phyloP scores from a whole-genome alignment of 805 yeast species.

The Myxozyma geophila region DNA sequence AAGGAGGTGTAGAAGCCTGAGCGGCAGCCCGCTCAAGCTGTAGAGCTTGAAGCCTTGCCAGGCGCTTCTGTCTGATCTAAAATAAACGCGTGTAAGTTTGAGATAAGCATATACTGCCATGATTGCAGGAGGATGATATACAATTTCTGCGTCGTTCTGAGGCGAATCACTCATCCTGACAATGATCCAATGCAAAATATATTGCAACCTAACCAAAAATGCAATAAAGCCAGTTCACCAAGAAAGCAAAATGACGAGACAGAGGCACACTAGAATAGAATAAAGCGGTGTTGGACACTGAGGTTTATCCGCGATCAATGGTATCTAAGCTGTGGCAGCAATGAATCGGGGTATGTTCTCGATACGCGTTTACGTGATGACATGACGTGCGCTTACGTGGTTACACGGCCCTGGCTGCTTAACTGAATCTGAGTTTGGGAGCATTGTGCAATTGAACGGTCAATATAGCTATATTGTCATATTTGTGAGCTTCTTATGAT shows the following conservation, averaged over 20 bases:
- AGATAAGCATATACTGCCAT: too few relatives aligned
- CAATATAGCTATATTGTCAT: too few relatives aligned
- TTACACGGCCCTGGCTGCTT: too few relatives aligned
- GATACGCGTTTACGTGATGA: neutral
- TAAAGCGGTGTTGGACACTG: neutral
- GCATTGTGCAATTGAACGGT: too few relatives aligned
- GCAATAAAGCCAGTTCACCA: neutral
- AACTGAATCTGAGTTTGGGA: too few relatives aligned
- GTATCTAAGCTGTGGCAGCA: too few relatives aligned
- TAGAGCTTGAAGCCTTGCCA: slow-evolving; percentile 53
- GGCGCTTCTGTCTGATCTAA: slow-evolving; percentile 54
- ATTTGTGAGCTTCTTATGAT: too few relatives aligned
- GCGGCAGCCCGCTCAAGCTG: slow-evolving; percentile 17
- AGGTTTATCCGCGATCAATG: neutral
- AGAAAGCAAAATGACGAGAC: neutral
- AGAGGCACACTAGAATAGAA: too few relatives aligned
- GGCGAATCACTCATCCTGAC: slow-evolving; percentile 69
- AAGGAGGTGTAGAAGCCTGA: slow-evolving; percentile 19
- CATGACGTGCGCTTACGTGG: neutral
- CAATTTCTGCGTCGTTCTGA: slow-evolving; percentile 31
- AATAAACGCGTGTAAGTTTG: too few relatives aligned
- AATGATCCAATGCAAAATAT: slow-evolving; percentile 50
- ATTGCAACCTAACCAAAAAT: neutral
- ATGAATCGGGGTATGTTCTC: too few relatives aligned
- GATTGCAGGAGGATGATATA: slow-evolving; percentile 1